These are phyloP conservation scores for Collybiopsis confluens DNA, from an alignment of 768 basidiomycete genomes.

Conservation along the genomic window DNA sequence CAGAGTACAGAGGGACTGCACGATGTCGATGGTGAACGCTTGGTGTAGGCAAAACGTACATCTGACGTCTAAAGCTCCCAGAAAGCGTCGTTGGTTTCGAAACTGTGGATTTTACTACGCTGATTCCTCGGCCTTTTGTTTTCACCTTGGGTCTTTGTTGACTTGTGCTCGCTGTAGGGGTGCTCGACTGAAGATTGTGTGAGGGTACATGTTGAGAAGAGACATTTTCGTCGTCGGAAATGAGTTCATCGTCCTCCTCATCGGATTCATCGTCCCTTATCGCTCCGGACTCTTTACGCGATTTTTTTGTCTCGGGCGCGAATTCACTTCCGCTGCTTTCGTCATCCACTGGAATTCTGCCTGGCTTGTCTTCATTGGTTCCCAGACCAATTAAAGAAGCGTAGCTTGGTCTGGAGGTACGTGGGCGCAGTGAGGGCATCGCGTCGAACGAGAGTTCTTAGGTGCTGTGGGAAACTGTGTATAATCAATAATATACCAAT, in stretches of 20 bases:
- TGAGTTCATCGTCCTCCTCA: constrained; percentile 13
- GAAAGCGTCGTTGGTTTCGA: constrained; percentile 27
- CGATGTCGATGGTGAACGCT: constrained; percentile 72
- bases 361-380: constrained; percentile 24
- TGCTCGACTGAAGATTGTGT: constrained; percentile 1
- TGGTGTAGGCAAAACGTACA: constrained; percentile 57
- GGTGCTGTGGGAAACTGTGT: no score
- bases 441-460: no score
- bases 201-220: constrained; percentile 9
- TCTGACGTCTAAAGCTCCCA: constrained; percentile 41
- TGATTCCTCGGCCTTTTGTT: constrained; percentile 12
- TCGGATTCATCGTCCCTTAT: constrained; percentile 19
- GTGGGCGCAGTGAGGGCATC: constrained; percentile 54
- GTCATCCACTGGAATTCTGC: constrained; percentile 26
- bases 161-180: constrained; percentile 14
- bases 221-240: constrained; percentile 17
- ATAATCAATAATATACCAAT: background rate
- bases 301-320: constrained; percentile 33
- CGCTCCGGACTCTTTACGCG: background rate
- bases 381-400: constrained; percentile 29
- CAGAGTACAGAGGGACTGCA: constrained; percentile 55
- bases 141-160: constrained; percentile 27
- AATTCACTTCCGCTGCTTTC: constrained; percentile 54
- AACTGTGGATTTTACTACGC: constrained; percentile 10
- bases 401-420: constrained; percentile 52